Evolutionary conservation across 2,329 filamentous ascomycete genomes (phyloP), one percentile per base, ranked within the genome.

Genomic region (Hypoxylon sp.): DNA sequence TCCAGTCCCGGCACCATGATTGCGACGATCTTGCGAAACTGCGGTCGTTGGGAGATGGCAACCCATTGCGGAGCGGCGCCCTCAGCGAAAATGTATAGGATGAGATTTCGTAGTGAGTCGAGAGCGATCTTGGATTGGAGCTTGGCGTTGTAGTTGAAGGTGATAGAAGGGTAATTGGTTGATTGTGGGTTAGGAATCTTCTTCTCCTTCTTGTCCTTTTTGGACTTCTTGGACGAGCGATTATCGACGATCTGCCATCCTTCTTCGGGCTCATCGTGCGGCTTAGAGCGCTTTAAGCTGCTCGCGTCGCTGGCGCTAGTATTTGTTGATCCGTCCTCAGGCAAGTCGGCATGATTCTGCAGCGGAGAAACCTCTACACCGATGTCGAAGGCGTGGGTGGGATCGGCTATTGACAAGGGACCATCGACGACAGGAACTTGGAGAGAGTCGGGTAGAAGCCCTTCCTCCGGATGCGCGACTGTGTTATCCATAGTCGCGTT

Each of bases 1-100:
- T 98, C 95, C 24, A 99, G 82, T 0, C 96, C 96, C 10, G 96
- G 96, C 10, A 98, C 90, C 92, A 98, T 95, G 72, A 99, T 83
- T 44, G 93, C 88, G 31, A 98, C 94, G 31, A 97, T 91, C 81
- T 96, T 97, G 70, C 88, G 83, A 73, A 92, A 89, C 65, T 89
- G 84, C 5, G 87, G 86, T 50, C 90, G 85, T 74, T 92, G 86
- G 65, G 83, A 83, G 53, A 92, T 85, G 48, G 86, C 84, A 48
- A 92, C 84, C 88, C 90, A 92, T 73, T 90, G 87, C 13, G 90
- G 90, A 1, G 87, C 85, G 1, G 85, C 76, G 11, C 89, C 89
- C 75, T 92, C 89, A 68, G 90, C 88, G 64, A 91, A 87, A 64
- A 92, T 85, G 78, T 92, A 92, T 10, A 91, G 82, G 27, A 91